phyloP scores from a whole-genome alignment of 108 stramenopile genomes.

The Fragilariopsis cylindrus region DNA sequence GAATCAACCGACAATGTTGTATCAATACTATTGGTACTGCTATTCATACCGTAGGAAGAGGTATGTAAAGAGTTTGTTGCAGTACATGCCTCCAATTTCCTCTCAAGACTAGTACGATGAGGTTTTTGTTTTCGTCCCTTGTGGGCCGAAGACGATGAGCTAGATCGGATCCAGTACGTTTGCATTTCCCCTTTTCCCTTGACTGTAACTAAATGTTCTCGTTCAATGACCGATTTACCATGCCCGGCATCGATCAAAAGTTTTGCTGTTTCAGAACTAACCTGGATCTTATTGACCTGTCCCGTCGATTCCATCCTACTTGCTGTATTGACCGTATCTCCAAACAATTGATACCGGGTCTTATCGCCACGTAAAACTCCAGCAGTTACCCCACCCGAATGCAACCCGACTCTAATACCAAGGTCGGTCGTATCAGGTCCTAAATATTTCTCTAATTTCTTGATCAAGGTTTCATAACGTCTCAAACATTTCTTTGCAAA shows the following conservation, averaged over 20 bases:
- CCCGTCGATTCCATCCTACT: slow-evolving; percentile 62
- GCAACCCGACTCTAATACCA: slow-evolving; percentile 54
- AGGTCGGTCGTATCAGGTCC: slow-evolving; percentile 55
- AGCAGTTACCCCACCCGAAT: slow-evolving; percentile 60
- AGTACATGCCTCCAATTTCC: too few species aligned
- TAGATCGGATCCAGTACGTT: slow-evolving; percentile 23
- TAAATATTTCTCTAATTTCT: slow-evolving; percentile 14
- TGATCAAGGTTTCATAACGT: neutral
- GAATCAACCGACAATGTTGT: too few species aligned
- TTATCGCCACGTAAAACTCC: slow-evolving; percentile 60
- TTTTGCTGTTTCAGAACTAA: slow-evolving; percentile 49
- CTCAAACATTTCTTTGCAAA: slow-evolving; percentile 19
- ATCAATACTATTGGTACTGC: too few species aligned
- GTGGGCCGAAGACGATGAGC: neutral
- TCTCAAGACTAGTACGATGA: too few species aligned
- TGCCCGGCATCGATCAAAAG: slow-evolving; percentile 28
- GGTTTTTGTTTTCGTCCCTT: neutral
- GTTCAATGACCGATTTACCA: slow-evolving; percentile 38
- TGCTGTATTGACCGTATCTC: slow-evolving; percentile 64
- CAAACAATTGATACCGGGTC: slow-evolving; percentile 57
- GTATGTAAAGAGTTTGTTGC: neutral
- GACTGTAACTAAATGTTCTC: slow-evolving; percentile 40
- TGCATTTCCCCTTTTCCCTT: slow-evolving; percentile 60
- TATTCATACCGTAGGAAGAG: neutral
- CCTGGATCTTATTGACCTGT: slow-evolving; percentile 46